Evolutionary conservation across 1,284 basidiomycete genomes (phyloP), one percentile per base, ranked within the genome.

Genomic region (Microstroma glucosiphilum): DNA sequence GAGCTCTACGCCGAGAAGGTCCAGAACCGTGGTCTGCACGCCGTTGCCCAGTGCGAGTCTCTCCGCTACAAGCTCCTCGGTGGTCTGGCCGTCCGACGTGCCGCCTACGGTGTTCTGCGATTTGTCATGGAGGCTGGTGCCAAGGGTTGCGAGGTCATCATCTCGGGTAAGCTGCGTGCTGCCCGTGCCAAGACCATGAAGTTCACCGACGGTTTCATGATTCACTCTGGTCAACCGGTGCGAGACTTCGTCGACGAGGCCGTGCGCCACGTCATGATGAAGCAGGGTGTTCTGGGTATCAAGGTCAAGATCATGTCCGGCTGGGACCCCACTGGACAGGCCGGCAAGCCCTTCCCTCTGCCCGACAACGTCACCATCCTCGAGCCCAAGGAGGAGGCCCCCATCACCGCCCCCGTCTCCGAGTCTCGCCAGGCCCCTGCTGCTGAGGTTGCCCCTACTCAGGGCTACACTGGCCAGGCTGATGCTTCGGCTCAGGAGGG

Each of bases 241-340:
- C 84, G 88, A 68, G 96, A 98, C 82, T 98, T 94, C 78, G 92
- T 99, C 67, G 94, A 98, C 85, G 87, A 92, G 79, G 96, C 96
- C 68, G 93, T 97, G 79, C 88, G 96, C 75, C 96, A 99, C 85
- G 96, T 98, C 76, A 86, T 98, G 78, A 88, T 99, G 78, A 89
- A 92, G 80, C 96, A 99, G 83, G 96, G 96, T 88, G 96, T 99
- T 65, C 87, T 99, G 72, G 96, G 96, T 80, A 97, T 99, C 86
- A 98, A 98, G 84, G 96, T 99, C 81, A 99, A 98, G 85, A 98
- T 99, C 83, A 97, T 98, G 94, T 93, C 94, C 83, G 91, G 89
- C 69, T 88, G 85, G 83, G 96, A 98, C 82, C 91, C 92, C 65
- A 88, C 91, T 79, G 86, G 86, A 73, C 83, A 86, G 63, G 93